Evolutionary conservation across 2,329 filamentous ascomycete species (phyloP).

Genomic region (Knufia petricola): DNA sequence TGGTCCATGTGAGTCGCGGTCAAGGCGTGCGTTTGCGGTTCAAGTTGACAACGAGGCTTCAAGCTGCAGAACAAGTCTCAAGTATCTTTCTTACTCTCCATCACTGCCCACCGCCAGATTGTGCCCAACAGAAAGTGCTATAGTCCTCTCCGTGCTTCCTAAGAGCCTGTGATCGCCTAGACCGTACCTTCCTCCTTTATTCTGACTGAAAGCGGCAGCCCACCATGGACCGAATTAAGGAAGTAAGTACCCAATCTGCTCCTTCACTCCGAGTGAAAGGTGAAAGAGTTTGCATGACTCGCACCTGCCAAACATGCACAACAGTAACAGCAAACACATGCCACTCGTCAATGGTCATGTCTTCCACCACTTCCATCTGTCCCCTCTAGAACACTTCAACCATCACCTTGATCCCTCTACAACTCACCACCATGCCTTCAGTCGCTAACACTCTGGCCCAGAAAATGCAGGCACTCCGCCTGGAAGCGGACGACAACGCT

Average conservation of each 20-base stretch:
- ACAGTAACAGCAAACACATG: background rate
- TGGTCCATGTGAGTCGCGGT: background rate
- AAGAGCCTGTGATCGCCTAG: background rate
- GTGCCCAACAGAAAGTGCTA: background rate
- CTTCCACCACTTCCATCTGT: conserved; percentile 18
- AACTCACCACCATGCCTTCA: conserved; percentile 16
- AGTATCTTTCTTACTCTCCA: background rate
- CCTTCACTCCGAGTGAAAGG: conserved; percentile 9
- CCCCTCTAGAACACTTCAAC: conserved; percentile 19
- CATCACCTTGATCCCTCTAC: conserved; percentile 14
- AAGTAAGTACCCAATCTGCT: conserved; percentile 44
- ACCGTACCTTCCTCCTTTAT: background rate
- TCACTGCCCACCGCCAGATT: conserved; percentile 1
- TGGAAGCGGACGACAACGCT: conserved; percentile 80
- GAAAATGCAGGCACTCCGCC: conserved; percentile 92
- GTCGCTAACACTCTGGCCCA: conserved; percentile 34
- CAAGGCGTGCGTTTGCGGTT: background rate
- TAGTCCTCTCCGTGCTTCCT: background rate
- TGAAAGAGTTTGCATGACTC: background rate
- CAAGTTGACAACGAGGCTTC: conserved; percentile 7
- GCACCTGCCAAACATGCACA: background rate
- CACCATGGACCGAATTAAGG: conserved; percentile 81
- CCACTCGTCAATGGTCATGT: background rate
- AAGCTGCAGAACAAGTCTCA: conserved; percentile 5
- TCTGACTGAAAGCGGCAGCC: conserved; percentile 7